Evolutionary conservation across 2,329 filamentous ascomycete genomes (phyloP), one percentile per base, ranked within the genome.

Genomic region (Botryotinia convoluta): DNA sequence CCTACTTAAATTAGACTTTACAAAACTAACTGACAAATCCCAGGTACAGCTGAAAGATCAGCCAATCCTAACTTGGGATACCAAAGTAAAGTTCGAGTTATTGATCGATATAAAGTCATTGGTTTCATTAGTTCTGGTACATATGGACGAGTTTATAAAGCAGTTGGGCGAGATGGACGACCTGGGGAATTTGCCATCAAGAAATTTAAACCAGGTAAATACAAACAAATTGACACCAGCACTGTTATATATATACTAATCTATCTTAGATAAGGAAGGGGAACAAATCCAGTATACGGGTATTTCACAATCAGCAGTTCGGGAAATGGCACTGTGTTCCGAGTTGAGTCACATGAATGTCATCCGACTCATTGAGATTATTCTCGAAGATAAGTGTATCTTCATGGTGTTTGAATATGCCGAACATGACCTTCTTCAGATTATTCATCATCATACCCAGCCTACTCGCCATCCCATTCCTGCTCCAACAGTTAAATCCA

Each of bases 381-480:
- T 99, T 79, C 87, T 99, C 4, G 95, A 99, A 84, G 95, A 97
- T 83, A 98, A 98, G 85, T 98, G 95, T 84, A 98, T 99, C 82
- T 99, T 95, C 84, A 99, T 99, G 92, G 95, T 99, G 2, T 98
- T 99, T 79, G 96, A 98, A 82, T 99, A 97, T 82, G 96, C 96
- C 77, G 96, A 99, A 83, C 96, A 99, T 82, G 96, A 99, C 82
- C 85, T 99, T 54, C 86, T 99, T 7, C 96, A 99, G 82, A 98
- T 99, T 81, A 98, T 99, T 78, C 96, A 99, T 81, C 95, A 98
- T 81, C 96, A 99, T 83, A 97, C 82, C 1, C 92, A 97, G 81
- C 92, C 95, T 73, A 91, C 94, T 42, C 88, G 95, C 39, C 93
- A 96, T 75, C 92, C 93, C 9, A 98, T 99, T 74, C 94, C 95